phyloP scores from a whole-genome alignment of 1,139 yeast genomes.

The Sugiyamaella pinicola region DNA sequence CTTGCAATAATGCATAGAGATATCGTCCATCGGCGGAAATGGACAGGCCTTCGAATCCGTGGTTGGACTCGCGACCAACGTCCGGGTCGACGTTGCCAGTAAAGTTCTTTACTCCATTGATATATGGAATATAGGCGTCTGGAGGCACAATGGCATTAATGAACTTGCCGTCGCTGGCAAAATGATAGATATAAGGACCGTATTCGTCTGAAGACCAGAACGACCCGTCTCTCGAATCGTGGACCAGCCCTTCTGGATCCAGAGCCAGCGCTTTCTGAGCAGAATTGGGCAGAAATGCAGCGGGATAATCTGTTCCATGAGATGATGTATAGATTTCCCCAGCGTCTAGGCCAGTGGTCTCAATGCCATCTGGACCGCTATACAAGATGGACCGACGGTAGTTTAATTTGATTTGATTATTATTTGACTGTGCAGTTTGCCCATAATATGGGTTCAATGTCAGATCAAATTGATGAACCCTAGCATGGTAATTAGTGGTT shows the following conservation, averaged over 20 bases:
- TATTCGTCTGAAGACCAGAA: constrained; percentile 30
- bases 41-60: constrained; percentile 28
- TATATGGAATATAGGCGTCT: constrained; percentile 26
- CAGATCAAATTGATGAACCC: constrained; percentile 25
- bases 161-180: constrained; percentile 19
- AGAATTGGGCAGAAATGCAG: constrained; percentile 22
- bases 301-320: constrained; percentile 25
- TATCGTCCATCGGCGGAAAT: constrained; percentile 26
- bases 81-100: constrained; percentile 26
- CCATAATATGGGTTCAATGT: constrained; percentile 27
- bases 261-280: constrained; percentile 17
- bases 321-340: constrained; percentile 20
- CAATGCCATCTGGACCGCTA: constrained; percentile 25
- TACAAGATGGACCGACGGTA: constrained; percentile 21
- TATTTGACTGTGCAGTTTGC: constrained; percentile 14
- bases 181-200: constrained; percentile 29
- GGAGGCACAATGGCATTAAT: constrained; percentile 28
- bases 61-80: constrained; percentile 26
- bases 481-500: constrained; percentile 25
- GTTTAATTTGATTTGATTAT: constrained; percentile 21
- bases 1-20: constrained; percentile 26
- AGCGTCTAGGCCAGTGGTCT: constrained; percentile 28
- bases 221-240: constrained; percentile 23
- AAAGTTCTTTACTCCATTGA: constrained; percentile 24
- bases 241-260: constrained; percentile 27